Base-by-base conservation (phyloP, 2,329 filamentous ascomycete genomes). In the Exophiala bonariae region DNA sequence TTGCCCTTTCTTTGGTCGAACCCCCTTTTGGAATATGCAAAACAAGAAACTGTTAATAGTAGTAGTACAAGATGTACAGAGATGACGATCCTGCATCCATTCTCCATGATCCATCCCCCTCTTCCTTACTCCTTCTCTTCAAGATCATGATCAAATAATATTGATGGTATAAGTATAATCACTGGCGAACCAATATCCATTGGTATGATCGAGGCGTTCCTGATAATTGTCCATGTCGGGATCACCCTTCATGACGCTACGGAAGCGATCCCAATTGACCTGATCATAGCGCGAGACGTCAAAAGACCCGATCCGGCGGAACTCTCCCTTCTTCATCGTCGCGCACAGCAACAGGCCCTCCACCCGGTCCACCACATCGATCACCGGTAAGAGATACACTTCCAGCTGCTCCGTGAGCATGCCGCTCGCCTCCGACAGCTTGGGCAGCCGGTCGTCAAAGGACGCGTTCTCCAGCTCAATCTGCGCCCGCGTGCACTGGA, bases 161-260 rank as follows among this genome's bases (percentile, higher is more conserved):
- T 54, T 59, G 44, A 59, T 55, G n/a, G 54, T 56, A 45, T 59
- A 59, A 14, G 57, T 59, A 34, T 55, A 59, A 40, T 59, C 55
- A 45, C 57, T 59, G 7, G 57, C 55, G 48, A 57, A 58, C 55
- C 55, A 58, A 43, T 59, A 56, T 18, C 52, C 53, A 30, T 59
- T 58, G 26, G 47, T 47, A 41, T 59, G 57, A 46, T 59, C 57
- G 36, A 59, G 36, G 20, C 57, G 34, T 23, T 58, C 57, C 28
- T 56, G 50, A 36, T 53, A 57, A 42, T 59, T 59, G 17, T 47
- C 28, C 57, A 59, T 58, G 16, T 58, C 55, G 17, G 50, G 39
- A 31, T 58, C 55, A 13, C 53, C 55, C 47, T 58, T 59, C 55
- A 58, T 58, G 16, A 59, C 51, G 18, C 47, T 54, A 30, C 52